Conservation (phyloP, 2,329 filamentous ascomycete genomes). For the Ophiostoma himal-ulmi region DNA sequence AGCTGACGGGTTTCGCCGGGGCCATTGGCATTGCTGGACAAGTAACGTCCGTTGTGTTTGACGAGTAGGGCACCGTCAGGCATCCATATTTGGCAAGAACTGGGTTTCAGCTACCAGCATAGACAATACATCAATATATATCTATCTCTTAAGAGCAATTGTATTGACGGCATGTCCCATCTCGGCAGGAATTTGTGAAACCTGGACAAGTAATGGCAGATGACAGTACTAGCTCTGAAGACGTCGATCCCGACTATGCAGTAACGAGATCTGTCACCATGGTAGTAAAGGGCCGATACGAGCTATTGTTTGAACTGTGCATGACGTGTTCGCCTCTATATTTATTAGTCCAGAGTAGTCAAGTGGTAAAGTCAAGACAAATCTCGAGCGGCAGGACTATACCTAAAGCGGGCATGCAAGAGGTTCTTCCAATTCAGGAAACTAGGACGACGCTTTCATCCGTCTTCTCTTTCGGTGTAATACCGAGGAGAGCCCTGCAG, state of each 20-base stretch:
- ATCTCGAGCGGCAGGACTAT: neutral
- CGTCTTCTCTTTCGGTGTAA: neutral
- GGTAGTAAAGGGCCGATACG: neutral
- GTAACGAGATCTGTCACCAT: too few relatives aligned
- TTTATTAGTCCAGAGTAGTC: neutral
- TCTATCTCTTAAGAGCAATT: neutral
- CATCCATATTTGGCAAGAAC: neutral
- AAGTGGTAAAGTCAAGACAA: neutral
- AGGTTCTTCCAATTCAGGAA: neutral
- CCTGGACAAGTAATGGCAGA: neutral
- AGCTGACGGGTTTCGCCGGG: conserved; percentile 45
- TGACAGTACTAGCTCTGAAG: too few relatives aligned
- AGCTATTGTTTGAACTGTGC: neutral
- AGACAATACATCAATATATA: neutral
- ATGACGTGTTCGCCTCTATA: neutral
- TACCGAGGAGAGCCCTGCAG: conserved; percentile 1
- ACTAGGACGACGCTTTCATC: neutral
- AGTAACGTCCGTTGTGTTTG: conserved; percentile 45
- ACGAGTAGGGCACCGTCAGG: conserved; percentile 33
- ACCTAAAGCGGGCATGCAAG: neutral
- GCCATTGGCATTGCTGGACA: conserved; percentile 40
- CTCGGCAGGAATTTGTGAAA: neutral
- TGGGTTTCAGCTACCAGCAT: neutral
- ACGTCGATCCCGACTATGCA: neutral
- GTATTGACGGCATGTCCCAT: neutral